These are phyloP conservation scores for Spencermartinsiella ligniputridi DNA, from an alignment of 1,139 yeast species.

Conservation along the genomic window DNA sequence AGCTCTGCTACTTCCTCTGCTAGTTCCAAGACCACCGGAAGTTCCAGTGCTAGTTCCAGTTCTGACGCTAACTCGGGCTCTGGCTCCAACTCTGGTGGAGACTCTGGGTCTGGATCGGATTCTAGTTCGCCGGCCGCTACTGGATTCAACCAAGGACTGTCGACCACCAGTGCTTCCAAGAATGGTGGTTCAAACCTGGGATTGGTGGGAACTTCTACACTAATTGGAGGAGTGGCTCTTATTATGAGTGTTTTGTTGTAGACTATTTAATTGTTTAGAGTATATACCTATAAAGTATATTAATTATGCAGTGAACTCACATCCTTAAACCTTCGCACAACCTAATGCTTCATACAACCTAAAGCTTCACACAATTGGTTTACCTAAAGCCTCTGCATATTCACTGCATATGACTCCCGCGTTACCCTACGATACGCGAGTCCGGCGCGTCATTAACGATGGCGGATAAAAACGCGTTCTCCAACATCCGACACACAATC, in stretches of 20 bases:
- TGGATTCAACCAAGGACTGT: constrained; percentile 10
- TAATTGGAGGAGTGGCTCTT: neutral
- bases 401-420: too few relatives aligned
- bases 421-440: too few relatives aligned
- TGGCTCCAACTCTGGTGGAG: constrained; percentile 7
- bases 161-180: constrained; percentile 3
- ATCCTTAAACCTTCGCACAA: too few relatives aligned
- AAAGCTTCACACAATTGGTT: too few relatives aligned
- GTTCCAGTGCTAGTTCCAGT: constrained; percentile 10
- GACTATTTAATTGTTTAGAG: too few relatives aligned
- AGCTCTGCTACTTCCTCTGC: constrained; percentile 15
- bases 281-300: too few relatives aligned
- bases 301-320: too few relatives aligned
- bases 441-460: too few relatives aligned
- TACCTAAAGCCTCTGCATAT: too few relatives aligned
- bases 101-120: constrained; percentile 5
- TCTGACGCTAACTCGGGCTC: constrained; percentile 11
- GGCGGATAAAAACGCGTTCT: too few relatives aligned
- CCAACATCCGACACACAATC: too few relatives aligned
- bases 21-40: constrained; percentile 14
- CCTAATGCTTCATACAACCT: too few relatives aligned
- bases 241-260: neutral
- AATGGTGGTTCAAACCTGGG: neutral
- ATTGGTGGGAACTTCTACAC: neutral
- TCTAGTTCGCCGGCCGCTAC: constrained; percentile 8